These are phyloP conservation scores for Tylopilus cervinicoccineus DNA, from an alignment of 768 basidiomycete species.

Conservation along the genomic window DNA sequence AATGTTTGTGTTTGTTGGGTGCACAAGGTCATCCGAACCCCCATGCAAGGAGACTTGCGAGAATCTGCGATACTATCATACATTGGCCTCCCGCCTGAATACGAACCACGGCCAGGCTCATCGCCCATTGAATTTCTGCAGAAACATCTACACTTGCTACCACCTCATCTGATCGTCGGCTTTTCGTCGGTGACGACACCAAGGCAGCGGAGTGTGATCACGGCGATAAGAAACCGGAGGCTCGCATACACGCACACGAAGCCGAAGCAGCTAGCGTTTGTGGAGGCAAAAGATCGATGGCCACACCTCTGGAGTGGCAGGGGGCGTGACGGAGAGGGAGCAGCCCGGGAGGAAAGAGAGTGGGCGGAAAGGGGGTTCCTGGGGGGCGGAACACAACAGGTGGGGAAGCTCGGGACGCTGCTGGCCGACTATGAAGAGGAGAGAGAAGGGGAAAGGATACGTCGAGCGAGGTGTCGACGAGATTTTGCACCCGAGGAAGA, in stretches of 20 bases:
- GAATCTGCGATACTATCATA: conserved; percentile 38
- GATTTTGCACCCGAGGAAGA: conserved; percentile 62
- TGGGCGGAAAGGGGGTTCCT: conserved; percentile 69
- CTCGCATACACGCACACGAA: conserved; percentile 54
- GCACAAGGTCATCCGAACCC: not conserved
- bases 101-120: conserved; percentile 54
- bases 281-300: conserved; percentile 54
- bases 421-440: conserved; percentile 77
- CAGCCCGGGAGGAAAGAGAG: conserved; percentile 59
- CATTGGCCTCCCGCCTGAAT: conserved; percentile 55
- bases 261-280: conserved; percentile 54
- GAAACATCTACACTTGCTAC: conserved; percentile 56
- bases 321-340: conserved; percentile 45
- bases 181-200: conserved; percentile 49
- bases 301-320: conserved; percentile 63
- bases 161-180: conserved; percentile 52
- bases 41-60: conserved; percentile 11
- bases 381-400: conserved; percentile 48
- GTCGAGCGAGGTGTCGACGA: conserved; percentile 41
- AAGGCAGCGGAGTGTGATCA: conserved; percentile 59
- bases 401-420: conserved; percentile 66
- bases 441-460: conserved; percentile 60
- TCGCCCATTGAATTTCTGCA: conserved; percentile 63
- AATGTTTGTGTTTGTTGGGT: conserved; percentile 24
- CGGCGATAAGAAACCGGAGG: conserved; percentile 69